Percentiles rank a stretch among this genome's conserved stretches.
Conservation (phyloP, 73 alveolate species). For the Paramecium sexaurelia region DNA sequence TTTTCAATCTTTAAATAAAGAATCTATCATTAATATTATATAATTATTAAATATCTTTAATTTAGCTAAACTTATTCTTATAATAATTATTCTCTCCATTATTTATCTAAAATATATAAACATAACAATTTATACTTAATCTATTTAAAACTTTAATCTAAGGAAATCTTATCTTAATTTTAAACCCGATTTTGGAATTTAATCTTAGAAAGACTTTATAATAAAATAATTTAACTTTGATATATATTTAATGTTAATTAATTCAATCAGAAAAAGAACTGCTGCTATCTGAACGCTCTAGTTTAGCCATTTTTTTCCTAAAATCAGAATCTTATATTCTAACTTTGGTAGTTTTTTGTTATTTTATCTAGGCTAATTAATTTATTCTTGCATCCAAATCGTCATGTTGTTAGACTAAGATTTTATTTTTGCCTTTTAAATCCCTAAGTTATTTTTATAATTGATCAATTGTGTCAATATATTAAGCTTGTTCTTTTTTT, state of each 20-base stretch:
- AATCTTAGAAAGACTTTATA: too few relatives aligned
- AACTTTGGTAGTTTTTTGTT: not conserved
- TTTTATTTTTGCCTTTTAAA: slow-evolving; percentile 18
- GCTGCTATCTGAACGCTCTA: slow-evolving; percentile 11
- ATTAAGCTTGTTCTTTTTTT: not conserved
- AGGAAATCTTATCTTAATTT: too few relatives aligned
- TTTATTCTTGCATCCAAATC: slow-evolving; percentile 10
- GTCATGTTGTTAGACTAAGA: slow-evolving; percentile 15
- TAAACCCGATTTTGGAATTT: too few relatives aligned
- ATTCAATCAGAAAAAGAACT: slow-evolving; percentile 51
- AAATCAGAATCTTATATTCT: not conserved
- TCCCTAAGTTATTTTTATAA: slow-evolving; percentile 22
- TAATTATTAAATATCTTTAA: too few relatives aligned
- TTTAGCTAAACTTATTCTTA: too few relatives aligned
- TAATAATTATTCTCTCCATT: too few relatives aligned
- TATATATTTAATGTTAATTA: not conserved
- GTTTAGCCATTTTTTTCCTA: not conserved
- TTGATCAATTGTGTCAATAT: not conserved
- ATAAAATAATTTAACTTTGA: too few relatives aligned
- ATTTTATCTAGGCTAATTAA: not conserved
- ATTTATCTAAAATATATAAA: too few relatives aligned
- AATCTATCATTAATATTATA: too few relatives aligned
- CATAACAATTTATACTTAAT: too few relatives aligned
- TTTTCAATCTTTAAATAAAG: too few relatives aligned
- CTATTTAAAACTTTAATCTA: too few relatives aligned